Base-by-base conservation (phyloP, 2,329 filamentous ascomycete genomes). In the Blumeria hordei region DNA sequence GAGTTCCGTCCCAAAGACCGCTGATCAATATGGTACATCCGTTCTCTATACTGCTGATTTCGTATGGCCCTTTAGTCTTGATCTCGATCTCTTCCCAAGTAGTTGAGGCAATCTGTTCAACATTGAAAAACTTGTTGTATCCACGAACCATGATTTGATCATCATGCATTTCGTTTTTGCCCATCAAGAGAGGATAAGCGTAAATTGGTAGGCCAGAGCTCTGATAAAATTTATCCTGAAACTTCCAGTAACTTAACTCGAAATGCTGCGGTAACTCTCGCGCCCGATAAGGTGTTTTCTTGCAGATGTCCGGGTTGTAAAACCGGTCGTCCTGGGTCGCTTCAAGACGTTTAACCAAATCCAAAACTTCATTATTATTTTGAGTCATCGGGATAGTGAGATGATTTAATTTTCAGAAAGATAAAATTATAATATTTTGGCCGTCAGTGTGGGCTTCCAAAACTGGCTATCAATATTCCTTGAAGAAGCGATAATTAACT, bases 41-140 rank as follows among this genome's bases (percentile, higher is more conserved):
- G 63, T 98, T 98, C 69, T 98, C 92, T 70, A 98, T 98, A 54
- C 96, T 78, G 56, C 88, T 96, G 55, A 98, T 71, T 69, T 98
- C 92, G 63, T 96, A 98, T 0, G 92, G 92, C 0, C 87, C 88
- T 59, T 78, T 71, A 0, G 92, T 96, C 55, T 83, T 75, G 33
- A 69, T 68, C 64, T 83, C 73, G 57, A 98, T 86, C 63, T 83
- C 85, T 14, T 72, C 67, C 92, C 92, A 98, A 62, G 81, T 76
- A 3, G 92, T 98, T 60, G 83, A 78, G 50, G 71, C 68, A 7
- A 94, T 83, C 69, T 98, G 92, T 53, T 78, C 77, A 43, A 86
- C 76, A 63, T 98, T 98, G 77, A 98, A 98, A 72, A 98, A 98
- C 69, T 98, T 98, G 74, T 98, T 90, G 69, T 98, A 98, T 54